A percentile compares a stretch with the other conserved stretches of the same genome.
Evolutionary conservation across 2,329 filamentous ascomycete species (phyloP).

Genomic region (Penicillium sp.): DNA sequence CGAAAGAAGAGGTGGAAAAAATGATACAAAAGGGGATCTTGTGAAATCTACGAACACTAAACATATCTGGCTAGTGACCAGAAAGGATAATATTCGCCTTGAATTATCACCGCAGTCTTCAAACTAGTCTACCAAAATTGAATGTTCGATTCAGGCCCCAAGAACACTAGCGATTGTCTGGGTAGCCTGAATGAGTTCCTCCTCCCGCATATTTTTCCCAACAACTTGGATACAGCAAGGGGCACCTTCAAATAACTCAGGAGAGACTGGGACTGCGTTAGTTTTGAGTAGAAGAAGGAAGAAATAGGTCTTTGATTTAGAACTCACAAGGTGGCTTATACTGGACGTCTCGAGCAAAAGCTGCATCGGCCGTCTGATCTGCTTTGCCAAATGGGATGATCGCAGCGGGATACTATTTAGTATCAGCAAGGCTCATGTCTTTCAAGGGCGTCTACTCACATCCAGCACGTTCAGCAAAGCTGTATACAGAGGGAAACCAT

Average conservation of each 20-base stretch:
- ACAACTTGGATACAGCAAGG: slow-evolving; percentile 49
- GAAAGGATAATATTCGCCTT: no score
- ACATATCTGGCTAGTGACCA: no score
- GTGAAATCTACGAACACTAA: background rate
- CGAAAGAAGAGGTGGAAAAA: background rate
- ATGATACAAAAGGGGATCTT: background rate
- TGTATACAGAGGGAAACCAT: slow-evolving; percentile 36
- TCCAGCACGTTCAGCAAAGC: slow-evolving; percentile 53
- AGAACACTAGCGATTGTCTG: slow-evolving; percentile 1
- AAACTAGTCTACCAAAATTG: background rate
- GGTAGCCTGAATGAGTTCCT: slow-evolving; percentile 18
- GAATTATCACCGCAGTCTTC: no score
- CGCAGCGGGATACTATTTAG: slow-evolving; percentile 47
- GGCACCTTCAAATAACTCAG: slow-evolving; percentile 37
- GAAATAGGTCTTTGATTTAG: background rate
- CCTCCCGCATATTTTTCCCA: slow-evolving; percentile 28
- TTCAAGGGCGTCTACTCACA: slow-evolving; percentile 32
- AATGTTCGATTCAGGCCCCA: background rate
- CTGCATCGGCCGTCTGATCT: slow-evolving; percentile 39
- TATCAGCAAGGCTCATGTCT: background rate
- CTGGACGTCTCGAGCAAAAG: slow-evolving; percentile 12
- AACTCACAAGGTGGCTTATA: slow-evolving; percentile 20
- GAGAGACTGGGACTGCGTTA: background rate
- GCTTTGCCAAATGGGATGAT: slow-evolving; percentile 48
- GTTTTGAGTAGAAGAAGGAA: no score